phyloP scores from a whole-genome alignment of 2,329 filamentous ascomycete genomes.

The Drechslerella dactyloides region DNA sequence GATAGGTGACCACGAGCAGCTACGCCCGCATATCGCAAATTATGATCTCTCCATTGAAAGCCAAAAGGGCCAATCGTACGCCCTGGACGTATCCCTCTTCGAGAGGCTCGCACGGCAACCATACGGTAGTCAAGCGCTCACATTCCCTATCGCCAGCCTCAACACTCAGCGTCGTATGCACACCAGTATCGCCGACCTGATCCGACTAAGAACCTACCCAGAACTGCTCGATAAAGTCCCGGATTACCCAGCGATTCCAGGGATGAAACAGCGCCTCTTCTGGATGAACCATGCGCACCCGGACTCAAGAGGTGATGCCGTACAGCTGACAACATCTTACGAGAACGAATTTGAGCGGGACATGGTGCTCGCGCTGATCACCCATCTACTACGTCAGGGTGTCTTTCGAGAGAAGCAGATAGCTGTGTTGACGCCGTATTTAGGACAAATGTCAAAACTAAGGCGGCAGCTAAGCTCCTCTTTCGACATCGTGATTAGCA shows the following conservation, averaged over 20 bases:
- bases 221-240: conserved; percentile 63
- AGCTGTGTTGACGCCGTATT: conserved; percentile 59
- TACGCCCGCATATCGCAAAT: conserved; percentile 67
- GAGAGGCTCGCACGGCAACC: conserved; percentile 63
- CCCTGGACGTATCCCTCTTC: conserved; percentile 68
- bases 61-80: conserved; percentile 62
- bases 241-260: conserved; percentile 62
- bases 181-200: conserved; percentile 67
- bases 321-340: conserved; percentile 50
- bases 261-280: conserved; percentile 65
- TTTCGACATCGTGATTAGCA: conserved; percentile 56
- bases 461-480: conserved; percentile 53
- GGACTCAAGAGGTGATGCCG: conserved; percentile 57
- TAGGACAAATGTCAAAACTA: conserved; percentile 56
- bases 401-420: conserved; percentile 60
- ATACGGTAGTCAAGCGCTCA: conserved; percentile 37
- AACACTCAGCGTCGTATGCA: conserved; percentile 71
- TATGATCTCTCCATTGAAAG: conserved; percentile 65
- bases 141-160: conserved; percentile 59
- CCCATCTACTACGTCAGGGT: conserved; percentile 61
- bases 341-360: conserved; percentile 54
- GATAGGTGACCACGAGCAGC: conserved; percentile 70
- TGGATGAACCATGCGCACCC: conserved; percentile 67
- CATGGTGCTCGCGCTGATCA: conserved; percentile 58
- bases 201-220: conserved; percentile 67